phyloP scores from a whole-genome alignment of 148 eudicot species.

The Heliamphora exappendiculata region DNA sequence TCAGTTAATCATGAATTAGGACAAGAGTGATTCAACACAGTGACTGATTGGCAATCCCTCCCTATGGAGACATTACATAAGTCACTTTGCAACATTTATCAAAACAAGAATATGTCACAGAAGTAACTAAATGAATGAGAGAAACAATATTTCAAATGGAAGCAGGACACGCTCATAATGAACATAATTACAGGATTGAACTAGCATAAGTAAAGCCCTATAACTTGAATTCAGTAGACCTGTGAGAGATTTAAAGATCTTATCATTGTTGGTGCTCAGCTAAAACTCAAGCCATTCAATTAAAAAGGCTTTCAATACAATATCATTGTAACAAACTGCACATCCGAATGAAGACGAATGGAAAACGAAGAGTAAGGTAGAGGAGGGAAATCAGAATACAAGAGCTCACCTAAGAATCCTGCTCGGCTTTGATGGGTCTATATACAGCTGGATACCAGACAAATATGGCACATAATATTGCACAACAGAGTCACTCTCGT shows the following conservation, averaged over 20 bases:
- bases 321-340: background rate
- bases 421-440: slow-evolving; percentile 48
- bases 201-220: background rate
- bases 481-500: slow-evolving; percentile 70
- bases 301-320: background rate
- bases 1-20: background rate
- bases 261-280: background rate
- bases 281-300: background rate
- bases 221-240: background rate
- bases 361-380: background rate
- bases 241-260: background rate
- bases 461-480: slow-evolving; percentile 91
- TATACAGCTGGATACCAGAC: slow-evolving; percentile 82
- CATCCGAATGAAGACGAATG: background rate
- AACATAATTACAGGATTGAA: background rate
- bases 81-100: background rate
- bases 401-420: slow-evolving; percentile 42
- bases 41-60: background rate
- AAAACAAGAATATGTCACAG: background rate
- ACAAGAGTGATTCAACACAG: background rate
- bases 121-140: background rate
- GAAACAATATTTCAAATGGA: background rate
- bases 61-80: background rate
- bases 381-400: background rate
- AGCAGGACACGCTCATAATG: background rate